Percentiles rank a stretch among this genome's conserved stretches.
phyloP scores from a whole-genome alignment of 2,329 filamentous ascomycete genomes.

The Cladophialophora immunda region DNA sequence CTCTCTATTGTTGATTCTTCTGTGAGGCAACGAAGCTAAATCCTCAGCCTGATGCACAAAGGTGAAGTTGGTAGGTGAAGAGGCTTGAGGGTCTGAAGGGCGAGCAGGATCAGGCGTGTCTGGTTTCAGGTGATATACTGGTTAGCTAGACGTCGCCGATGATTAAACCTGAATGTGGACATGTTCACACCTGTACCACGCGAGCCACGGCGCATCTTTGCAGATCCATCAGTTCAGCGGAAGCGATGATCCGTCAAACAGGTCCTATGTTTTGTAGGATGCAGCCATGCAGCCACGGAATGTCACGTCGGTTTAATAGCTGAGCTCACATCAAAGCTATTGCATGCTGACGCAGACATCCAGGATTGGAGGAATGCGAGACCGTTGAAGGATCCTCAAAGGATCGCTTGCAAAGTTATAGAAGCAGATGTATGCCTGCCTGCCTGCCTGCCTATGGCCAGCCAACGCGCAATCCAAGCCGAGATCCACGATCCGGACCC shows the following conservation, averaged over 20 bases:
- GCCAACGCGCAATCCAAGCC: constrained; percentile 4
- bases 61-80: constrained; percentile 44
- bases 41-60: constrained; percentile 54
- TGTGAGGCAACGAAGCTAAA: constrained; percentile 43
- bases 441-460: constrained; percentile 1
- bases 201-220: constrained; percentile 25
- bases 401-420: constrained; percentile 1
- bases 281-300: background rate
- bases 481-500: constrained; percentile 6
- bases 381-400: background rate
- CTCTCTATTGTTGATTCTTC: constrained; percentile 50
- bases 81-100: constrained; percentile 35
- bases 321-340: constrained; percentile 3
- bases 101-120: constrained; percentile 34
- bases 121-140: constrained; percentile 6
- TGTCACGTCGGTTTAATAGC: background rate
- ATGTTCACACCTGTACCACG: constrained; percentile 25
- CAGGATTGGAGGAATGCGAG: background rate
- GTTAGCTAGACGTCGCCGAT: constrained; percentile 14
- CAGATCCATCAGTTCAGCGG: constrained; percentile 27
- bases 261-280: background rate
- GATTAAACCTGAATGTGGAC: background rate
- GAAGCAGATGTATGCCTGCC: constrained; percentile 3
- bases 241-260: background rate
- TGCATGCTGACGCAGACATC: constrained; percentile 1